Conservation (phyloP, 2,329 filamentous ascomycete species). For the Trichophyton rubrum region DNA sequence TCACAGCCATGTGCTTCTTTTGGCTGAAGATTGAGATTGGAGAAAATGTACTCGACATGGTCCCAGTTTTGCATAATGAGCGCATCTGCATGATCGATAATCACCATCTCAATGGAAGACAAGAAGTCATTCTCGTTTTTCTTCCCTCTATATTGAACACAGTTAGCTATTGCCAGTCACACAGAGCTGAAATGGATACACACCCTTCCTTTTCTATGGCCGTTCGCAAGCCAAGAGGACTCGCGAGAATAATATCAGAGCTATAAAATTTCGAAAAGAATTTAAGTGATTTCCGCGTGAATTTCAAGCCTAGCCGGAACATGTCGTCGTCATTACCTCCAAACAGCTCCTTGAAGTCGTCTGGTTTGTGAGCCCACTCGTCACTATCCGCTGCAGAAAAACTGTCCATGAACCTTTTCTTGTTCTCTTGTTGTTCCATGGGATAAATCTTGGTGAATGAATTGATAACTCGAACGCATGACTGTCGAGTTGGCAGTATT, state of each 20-base stretch:
- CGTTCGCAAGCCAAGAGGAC: constrained; percentile 77
- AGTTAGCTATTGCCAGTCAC: background rate
- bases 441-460: constrained; percentile 62
- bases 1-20: constrained; percentile 85
- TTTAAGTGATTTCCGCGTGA: constrained; percentile 90
- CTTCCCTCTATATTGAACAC: constrained; percentile 37
- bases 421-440: constrained; percentile 88
- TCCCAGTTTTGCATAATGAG: constrained; percentile 98
- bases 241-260: constrained; percentile 87
- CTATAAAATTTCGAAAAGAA: constrained; percentile 93
- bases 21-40: constrained; percentile 81
- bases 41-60: constrained; percentile 82
- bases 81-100: constrained; percentile 85
- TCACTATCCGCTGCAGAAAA: constrained; percentile 59
- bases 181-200: constrained; percentile 25
- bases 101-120: constrained; percentile 79
- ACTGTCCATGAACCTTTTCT: constrained; percentile 76
- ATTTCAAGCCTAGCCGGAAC: constrained; percentile 91
- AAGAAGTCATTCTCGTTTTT: constrained; percentile 77
- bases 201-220: constrained; percentile 70
- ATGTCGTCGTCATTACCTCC: constrained; percentile 94
- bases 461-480: constrained; percentile 66
- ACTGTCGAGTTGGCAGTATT: constrained; percentile 75
- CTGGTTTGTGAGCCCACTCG: constrained; percentile 61
- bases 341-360: constrained; percentile 81